Evolutionary conservation across 2,329 filamentous ascomycete genomes (phyloP).

Genomic region (Xylariaceae sp.): DNA sequence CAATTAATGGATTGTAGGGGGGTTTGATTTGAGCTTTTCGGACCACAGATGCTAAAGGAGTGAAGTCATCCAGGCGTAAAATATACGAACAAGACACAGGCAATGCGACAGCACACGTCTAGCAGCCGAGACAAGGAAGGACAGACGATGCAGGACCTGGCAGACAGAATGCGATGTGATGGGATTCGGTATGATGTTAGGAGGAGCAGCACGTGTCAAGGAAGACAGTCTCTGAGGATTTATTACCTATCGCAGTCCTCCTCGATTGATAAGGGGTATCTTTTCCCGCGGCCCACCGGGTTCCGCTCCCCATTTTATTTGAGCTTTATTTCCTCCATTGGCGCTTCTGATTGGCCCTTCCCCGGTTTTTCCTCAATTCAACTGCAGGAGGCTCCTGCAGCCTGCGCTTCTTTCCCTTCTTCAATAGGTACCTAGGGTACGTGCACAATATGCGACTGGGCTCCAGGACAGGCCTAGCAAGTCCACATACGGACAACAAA

Average conservation of each 20-base stretch:
- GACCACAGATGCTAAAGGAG: conserved; percentile 30
- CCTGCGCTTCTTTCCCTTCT: no score
- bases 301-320: not conserved
- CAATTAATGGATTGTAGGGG: not conserved
- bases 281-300: not conserved
- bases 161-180: conserved; percentile 1
- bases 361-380: not conserved
- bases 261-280: conserved; percentile 14
- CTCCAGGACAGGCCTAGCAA: no score
- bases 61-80: conserved; percentile 29
- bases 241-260: not conserved
- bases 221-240: not conserved
- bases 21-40: conserved; percentile 1
- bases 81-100: conserved; percentile 7
- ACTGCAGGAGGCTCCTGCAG: not conserved
- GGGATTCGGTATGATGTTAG: not conserved
- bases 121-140: conserved; percentile 1
- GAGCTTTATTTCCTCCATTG: not conserved
- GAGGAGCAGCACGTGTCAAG: not conserved
- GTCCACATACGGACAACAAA: no score
- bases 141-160: not conserved
- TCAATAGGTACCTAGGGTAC: not conserved
- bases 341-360: not conserved
- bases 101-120: conserved; percentile 3
- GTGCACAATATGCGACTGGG: no score